Evolutionary conservation across 2,329 filamentous ascomycete genomes (phyloP), one percentile per base, ranked within the genome.

Genomic region (Trichophyton simii): DNA sequence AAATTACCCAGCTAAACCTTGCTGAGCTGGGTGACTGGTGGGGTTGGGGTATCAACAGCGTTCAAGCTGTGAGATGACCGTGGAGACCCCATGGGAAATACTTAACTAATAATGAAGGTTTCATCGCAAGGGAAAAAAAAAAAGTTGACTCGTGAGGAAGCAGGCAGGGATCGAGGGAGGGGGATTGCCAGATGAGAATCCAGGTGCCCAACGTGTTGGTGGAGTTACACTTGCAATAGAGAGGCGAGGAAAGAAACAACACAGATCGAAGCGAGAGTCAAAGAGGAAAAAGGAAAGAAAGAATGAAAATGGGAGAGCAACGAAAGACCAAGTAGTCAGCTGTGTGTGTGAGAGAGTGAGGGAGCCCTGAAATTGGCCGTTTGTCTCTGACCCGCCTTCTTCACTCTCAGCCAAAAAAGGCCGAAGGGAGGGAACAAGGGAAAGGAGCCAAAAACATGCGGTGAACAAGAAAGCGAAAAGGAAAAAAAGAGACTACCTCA

Each of bases 381-480:
- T 55, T 13, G n/a, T 20, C 8, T 52, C 46, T 52, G 46, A 38
- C 38, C 31, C 28, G 28, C 52, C 52, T 36, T 36, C 31, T 31
- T 38, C 34, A 11, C 13, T 22, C 20, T 18, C 18, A 34, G 31
- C 15, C 52, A 15, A 55, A 55, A 55, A 38, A 38, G 34, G 28
- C 9, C 13, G 4, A 34, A 36, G 13, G 18, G 25, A 36, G 15
- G 52, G 28, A 55, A 55, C 13, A 18, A 55, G 31, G 22, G 52
- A 20, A 36, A 6, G 28, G 13, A 55, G 34, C 34, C 13, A 38
- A 38, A 55, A 55, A 55, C 25, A 55, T 28, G 28, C 52, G 52
- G 52, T 55, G 52, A 34, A 55, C n/a, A 36, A 36, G 34, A 55
- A 55, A 55, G 52, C 52, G 52, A 55, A 55, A 55, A 55, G 20